Evolutionary conservation across 2,329 filamentous ascomycete genomes (phyloP).

Genomic region (Podosphaera fusca): DNA sequence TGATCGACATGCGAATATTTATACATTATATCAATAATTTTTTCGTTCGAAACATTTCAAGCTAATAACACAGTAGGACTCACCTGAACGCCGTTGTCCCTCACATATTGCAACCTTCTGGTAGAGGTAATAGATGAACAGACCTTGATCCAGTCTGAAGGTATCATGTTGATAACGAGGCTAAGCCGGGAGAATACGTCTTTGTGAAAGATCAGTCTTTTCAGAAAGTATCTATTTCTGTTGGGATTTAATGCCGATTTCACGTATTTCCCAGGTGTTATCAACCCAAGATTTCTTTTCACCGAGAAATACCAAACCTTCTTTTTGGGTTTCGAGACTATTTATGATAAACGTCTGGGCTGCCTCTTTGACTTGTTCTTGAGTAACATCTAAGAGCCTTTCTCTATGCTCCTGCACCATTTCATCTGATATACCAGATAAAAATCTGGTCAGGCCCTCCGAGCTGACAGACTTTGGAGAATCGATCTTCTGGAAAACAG

Average conservation of each 20-base stretch:
- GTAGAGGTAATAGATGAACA: constrained; percentile 1
- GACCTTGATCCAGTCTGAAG: neutral
- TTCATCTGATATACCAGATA: constrained; percentile 63
- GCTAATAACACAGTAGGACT: no score
- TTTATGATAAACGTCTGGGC: constrained; percentile 67
- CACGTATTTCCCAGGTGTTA: constrained; percentile 47
- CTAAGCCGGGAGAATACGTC: neutral
- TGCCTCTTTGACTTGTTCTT: constrained; percentile 54
- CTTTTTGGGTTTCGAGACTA: constrained; percentile 31
- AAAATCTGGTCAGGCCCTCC: constrained; percentile 69
- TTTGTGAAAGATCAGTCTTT: neutral
- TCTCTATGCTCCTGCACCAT: constrained; percentile 75
- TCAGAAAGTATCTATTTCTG: neutral
- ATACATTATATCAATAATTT: no score
- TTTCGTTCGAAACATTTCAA: no score
- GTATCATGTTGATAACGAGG: neutral
- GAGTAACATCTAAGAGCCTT: constrained; percentile 65
- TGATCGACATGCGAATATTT: no score
- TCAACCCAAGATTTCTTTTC: constrained; percentile 65
- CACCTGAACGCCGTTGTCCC: no score
- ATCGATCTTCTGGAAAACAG: constrained; percentile 78
- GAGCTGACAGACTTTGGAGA: constrained; percentile 69
- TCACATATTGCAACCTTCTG: no score
- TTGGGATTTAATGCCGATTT: constrained; percentile 35
- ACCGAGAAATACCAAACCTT: constrained; percentile 53